Evolutionary conservation across 192 early-diverging fungal genomes (phyloP), one percentile per base, ranked within the genome.

Genomic region (Oehlia diaphana): DNA sequence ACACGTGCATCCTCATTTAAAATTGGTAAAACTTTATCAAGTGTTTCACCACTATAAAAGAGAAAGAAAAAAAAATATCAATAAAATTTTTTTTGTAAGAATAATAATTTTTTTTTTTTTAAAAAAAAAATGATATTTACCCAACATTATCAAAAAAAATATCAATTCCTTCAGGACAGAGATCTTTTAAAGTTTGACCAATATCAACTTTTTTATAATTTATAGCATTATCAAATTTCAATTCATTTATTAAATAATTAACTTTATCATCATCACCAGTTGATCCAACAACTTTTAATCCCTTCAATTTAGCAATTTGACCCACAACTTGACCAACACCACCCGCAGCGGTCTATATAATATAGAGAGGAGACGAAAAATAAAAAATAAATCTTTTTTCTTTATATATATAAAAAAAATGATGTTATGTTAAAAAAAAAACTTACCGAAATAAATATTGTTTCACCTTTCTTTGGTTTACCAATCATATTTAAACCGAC

Each of bases 91-190:
- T 0, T 35, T 33, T 44, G 7, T 26, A 44, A 9, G 10, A 9
- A 9, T 8, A 44, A 44, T 44, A 14, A 26, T n/a, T n/a, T n/a
- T n/a, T n/a, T 26, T 26, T 26, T 26, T 26, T 26, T 26, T 26
- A 26, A 26, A 35, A 19, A 35, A 33, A 19, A 21, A 4, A 39
- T 21, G 16, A 39, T 21, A 42, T 19, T 70, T 70, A 70, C 68
- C 92, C 94, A 47, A 94, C 92, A 75, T 92, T 93, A 78, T 95
- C 94, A 88, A 93, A 96, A 84, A 93, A 94, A 47, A 95, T 90
- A 78, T 96, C 94, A 77, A 95, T 91, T 50, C 95, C 95, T 19
- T 94, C 86, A 37, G 94, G 94, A 31, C 89, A 91, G 6, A 86
- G 77, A 78, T 91, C 80, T 42, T 80, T 87, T 53, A 96, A 90